Evolutionary conservation across 306 rosid genomes (phyloP).

Genomic region (Quercus parvula): DNA sequence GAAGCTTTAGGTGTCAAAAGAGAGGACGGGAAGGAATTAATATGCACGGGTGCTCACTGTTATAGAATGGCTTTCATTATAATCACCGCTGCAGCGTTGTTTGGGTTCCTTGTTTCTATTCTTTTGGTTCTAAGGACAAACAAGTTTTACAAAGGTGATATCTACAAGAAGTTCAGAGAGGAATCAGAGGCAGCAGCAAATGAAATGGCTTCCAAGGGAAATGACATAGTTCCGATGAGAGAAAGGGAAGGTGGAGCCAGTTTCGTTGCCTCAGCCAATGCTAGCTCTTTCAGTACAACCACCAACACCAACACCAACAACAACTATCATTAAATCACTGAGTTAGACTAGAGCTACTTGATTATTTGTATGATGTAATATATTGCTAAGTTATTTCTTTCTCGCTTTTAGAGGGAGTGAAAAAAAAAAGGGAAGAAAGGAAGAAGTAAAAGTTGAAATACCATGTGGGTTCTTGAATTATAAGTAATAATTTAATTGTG

Average conservation of each 20-base stretch:
- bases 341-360: too few species aligned
- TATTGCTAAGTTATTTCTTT: too few species aligned
- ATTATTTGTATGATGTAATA: too few species aligned
- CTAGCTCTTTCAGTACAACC: too few species aligned
- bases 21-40: conserved; percentile 39
- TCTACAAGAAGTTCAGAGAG: conserved; percentile 47
- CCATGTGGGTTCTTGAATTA: too few species aligned
- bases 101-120: conserved; percentile 43
- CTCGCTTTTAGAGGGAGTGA: too few species aligned
- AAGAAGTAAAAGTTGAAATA: too few species aligned
- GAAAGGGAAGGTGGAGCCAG: not conserved
- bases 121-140: conserved; percentile 57
- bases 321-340: too few species aligned
- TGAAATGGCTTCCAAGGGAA: conserved; percentile 2
- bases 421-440: too few species aligned
- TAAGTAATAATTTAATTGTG: too few species aligned
- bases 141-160: conserved; percentile 52
- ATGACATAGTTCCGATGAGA: not conserved
- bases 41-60: conserved; percentile 46
- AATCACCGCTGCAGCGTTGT: conserved; percentile 39
- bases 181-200: conserved; percentile 22
- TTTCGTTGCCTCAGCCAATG: not conserved
- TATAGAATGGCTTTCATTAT: conserved; percentile 49
- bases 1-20: conserved; percentile 31
- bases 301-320: too few species aligned